Conservation (phyloP, 2,329 filamentous ascomycete genomes). For the Trichoderma simmonsii region DNA sequence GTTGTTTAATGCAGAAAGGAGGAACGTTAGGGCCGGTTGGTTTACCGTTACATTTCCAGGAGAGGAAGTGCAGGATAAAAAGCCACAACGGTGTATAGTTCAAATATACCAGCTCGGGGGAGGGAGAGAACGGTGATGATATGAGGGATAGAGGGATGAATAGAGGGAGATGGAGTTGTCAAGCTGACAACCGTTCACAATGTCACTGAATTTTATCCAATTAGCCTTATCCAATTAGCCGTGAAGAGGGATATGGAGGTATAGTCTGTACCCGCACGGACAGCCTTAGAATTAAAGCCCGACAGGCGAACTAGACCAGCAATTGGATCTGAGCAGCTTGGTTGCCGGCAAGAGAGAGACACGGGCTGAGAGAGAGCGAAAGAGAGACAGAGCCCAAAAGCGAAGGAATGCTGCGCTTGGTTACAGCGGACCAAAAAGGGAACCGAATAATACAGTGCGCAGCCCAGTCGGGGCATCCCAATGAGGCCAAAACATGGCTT, state of each 20-base stretch:
- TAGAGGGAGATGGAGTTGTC: background rate
- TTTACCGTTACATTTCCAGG: constrained; percentile 20
- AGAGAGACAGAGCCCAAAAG: background rate
- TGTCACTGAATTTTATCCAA: background rate
- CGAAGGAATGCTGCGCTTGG: constrained; percentile 19
- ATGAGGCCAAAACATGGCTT: background rate
- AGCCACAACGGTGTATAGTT: background rate
- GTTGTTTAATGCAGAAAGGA: background rate
- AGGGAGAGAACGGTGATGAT: background rate
- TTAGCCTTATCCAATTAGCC: background rate
- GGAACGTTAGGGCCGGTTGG: background rate
- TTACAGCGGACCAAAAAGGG: constrained; percentile 16
- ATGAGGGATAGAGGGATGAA: constrained; percentile 9
- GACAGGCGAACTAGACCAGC: background rate
- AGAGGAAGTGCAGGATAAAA: background rate
- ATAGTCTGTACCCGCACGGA: background rate
- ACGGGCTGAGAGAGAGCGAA: background rate
- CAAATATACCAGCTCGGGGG: background rate
- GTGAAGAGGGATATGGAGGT: background rate
- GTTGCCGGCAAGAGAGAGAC: background rate
- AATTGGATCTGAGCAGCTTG: background rate
- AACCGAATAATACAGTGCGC: constrained; percentile 18
- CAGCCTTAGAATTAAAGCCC: background rate
- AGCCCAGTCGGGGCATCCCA: constrained; percentile 7
- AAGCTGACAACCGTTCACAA: background rate